Base-by-base conservation (phyloP, 106 monocot genomes). In the Alisma plantagoaquatica region DNA sequence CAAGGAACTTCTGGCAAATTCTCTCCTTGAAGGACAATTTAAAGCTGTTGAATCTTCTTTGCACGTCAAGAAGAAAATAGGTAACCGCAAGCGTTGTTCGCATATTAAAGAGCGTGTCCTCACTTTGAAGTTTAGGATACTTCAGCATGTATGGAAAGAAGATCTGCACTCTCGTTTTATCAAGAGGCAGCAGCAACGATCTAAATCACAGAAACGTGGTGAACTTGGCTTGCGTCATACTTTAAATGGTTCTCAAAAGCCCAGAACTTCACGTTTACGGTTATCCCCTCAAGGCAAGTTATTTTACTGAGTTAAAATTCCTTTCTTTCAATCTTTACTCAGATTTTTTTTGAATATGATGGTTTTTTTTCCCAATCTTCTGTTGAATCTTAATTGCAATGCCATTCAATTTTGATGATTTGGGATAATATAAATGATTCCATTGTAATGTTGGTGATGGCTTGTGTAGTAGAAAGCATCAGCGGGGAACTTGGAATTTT, bases 121-220 rank as follows among this genome's bases (percentile, higher is more conserved):
- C 62, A 51, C 77, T 0, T 57, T 84, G 11, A 83, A 81, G 57
- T 88, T 75, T 56, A 84, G 73, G 49, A 77, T 68, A 22, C 63
- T 83, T 10, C 73, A 69, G 25, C 63, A 70, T 30, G 59, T 88
- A 31, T 94, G 94, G 94, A 84, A 78, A 56, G 88, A 84, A 63
- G 94, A 94, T 66, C 24, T 81, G 31, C 72, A 64, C 2, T 54
- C 35, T 38, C 81, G 41, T 69, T 87, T 45, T 66, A 66, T 32
- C 42, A 70, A 28, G 73, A 35, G 58, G 24, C 72, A 35, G 54
- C 87, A 78, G 63, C 60, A 63, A 51, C 51, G 80, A 9, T 47
- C 80, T n/a, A 84, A 81, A 60, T 75, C 84, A 31, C 73, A 65
- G 33, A 87, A 84, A 44, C 80, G 75, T 8, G 31, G 43, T 29